Percentiles rank a stretch among this genome's conserved stretches.
Evolutionary conservation across 1,139 yeast genomes (phyloP).

Genomic region (Yamadazyma dushanensis): DNA sequence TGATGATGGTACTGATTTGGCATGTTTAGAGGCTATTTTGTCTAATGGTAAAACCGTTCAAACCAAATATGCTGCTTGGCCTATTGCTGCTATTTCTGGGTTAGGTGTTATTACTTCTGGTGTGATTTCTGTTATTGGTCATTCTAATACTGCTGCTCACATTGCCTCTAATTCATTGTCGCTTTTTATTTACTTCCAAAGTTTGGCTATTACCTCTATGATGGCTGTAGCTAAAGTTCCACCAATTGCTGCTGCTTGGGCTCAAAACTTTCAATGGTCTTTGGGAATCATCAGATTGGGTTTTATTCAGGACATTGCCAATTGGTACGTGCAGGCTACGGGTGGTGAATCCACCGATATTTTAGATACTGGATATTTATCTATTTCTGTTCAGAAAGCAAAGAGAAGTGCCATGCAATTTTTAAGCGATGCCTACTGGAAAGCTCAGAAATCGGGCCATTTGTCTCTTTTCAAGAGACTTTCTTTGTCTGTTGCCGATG

Average conservation of each 20-base stretch:
- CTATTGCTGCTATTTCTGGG: conserved; percentile 89
- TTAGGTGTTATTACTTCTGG: conserved; percentile 87
- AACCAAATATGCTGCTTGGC: conserved; percentile 95
- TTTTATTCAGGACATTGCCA: conserved; percentile 85
- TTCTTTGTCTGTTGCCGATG: conserved; percentile 34
- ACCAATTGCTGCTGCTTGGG: conserved; percentile 98
- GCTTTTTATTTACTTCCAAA: conserved; percentile 89
- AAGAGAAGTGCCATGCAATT: conserved; percentile 27
- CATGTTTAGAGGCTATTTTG: conserved; percentile 90
- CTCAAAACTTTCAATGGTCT: conserved; percentile 96
- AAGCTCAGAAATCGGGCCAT: conserved; percentile 20
- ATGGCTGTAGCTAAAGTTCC: conserved; percentile 93
- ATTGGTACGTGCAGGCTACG: conserved; percentile 96
- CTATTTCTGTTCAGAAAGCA: conserved; percentile 78
- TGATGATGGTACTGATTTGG: conserved; percentile 50
- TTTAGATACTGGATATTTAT: conserved; percentile 52
- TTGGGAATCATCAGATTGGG: conserved; percentile 79
- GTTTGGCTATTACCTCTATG: conserved; percentile 90
- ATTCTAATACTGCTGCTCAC: conserved; percentile 92
- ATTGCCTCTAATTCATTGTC: conserved; percentile 95
- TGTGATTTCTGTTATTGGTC: conserved; percentile 82
- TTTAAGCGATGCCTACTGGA: conserved; percentile 18
- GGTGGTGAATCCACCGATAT: conserved; percentile 86
- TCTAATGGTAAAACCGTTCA: conserved; percentile 93
- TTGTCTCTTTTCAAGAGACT: conserved; percentile 31